These are phyloP conservation scores for Pseudopithomyces chartarum DNA, from an alignment of 2,329 filamentous ascomycete genomes.

Conservation along the genomic window DNA sequence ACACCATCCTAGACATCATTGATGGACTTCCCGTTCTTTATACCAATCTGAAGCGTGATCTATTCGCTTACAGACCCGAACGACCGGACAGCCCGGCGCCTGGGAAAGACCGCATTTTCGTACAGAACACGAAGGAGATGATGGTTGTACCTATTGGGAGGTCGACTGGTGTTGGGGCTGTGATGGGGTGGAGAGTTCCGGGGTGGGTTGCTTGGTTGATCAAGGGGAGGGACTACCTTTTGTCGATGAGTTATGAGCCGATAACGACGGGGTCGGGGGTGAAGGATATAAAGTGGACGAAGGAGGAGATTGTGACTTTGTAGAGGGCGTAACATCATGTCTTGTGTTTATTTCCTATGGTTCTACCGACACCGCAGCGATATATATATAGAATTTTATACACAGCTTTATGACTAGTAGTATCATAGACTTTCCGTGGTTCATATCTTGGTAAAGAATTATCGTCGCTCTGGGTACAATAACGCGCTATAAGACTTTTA, in stretches of 20 bases:
- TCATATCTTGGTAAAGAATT: no score
- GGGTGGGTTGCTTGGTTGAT: slow-evolving; percentile 45
- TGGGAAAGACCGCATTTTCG: slow-evolving; percentile 33
- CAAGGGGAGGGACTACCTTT: slow-evolving; percentile 48
- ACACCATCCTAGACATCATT: slow-evolving; percentile 49
- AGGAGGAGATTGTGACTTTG: slow-evolving; percentile 8
- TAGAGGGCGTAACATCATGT: background rate
- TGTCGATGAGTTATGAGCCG: slow-evolving; percentile 4
- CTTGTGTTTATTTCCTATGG: no score
- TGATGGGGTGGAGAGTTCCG: slow-evolving; percentile 47
- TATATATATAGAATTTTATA: no score
- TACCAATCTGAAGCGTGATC: slow-evolving; percentile 54
- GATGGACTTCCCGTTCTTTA: slow-evolving; percentile 46
- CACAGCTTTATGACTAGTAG: no score
- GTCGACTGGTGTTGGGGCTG: slow-evolving; percentile 36
- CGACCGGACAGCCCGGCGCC: slow-evolving; percentile 25
- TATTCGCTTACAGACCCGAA: slow-evolving; percentile 38
- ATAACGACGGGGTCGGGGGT: slow-evolving; percentile 14
- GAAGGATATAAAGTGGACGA: slow-evolving; percentile 23
- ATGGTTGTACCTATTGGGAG: slow-evolving; percentile 39
- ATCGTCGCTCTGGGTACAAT: no score
- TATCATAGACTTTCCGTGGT: no score
- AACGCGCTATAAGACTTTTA: no score
- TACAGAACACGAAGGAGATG: slow-evolving; percentile 23
- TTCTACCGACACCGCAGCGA: no score